Conservation (phyloP, 441 rosid genomes). For the Viola pubescens region DNA sequence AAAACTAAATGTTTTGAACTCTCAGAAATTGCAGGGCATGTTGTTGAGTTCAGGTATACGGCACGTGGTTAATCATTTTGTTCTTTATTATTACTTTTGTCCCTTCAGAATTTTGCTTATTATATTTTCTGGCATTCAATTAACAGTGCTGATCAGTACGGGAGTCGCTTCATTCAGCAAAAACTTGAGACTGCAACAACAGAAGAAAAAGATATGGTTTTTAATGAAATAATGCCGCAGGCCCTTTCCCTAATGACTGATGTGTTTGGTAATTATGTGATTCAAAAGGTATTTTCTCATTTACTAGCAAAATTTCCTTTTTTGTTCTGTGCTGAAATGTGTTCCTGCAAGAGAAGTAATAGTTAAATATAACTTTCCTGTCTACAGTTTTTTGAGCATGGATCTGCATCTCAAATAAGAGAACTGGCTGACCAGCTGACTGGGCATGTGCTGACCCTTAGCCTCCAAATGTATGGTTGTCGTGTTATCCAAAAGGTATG, state of each 20-base stretch:
- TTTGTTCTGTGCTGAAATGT: not conserved
- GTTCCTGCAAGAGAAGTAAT: not conserved
- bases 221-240: constrained; percentile 59
- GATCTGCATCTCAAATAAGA: constrained; percentile 53
- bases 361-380: constrained; percentile 6
- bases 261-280: constrained; percentile 78
- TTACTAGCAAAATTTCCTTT: not conserved
- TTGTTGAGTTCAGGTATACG: constrained; percentile 70
- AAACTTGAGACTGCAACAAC: constrained; percentile 63
- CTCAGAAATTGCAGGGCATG: constrained; percentile 60
- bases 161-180: constrained; percentile 76
- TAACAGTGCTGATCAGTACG: constrained; percentile 66
- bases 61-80: constrained; percentile 1
- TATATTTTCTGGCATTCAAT: constrained; percentile 7
- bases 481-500: constrained; percentile 78
- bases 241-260: constrained; percentile 69
- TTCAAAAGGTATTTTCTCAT: constrained; percentile 53
- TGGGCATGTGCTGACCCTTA: constrained; percentile 68
- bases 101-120: constrained; percentile 7
- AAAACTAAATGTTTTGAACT: constrained; percentile 68
- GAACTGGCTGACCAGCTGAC: constrained; percentile 61
- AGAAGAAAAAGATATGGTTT: constrained; percentile 65
- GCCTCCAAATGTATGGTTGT: constrained; percentile 88
- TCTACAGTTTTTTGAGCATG: constrained; percentile 77
- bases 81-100: not conserved